Base-by-base conservation (phyloP, 805 yeast genomes). In the Komagataella pseudopastoris region DNA sequence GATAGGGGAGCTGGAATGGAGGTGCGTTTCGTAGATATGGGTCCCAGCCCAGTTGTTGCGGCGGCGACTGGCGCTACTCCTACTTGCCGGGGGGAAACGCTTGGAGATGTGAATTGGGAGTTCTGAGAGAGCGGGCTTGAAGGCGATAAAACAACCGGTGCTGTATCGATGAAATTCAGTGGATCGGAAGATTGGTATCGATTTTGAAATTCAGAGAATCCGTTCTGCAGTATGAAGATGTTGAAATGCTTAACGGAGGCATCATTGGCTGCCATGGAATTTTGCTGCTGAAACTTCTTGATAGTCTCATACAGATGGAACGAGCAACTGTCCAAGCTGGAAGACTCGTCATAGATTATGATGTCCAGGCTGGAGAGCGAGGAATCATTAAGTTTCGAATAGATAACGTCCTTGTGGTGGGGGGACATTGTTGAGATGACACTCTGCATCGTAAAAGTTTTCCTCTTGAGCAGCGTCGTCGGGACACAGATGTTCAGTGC, bases 401-500 rank as follows among this genome's bases (percentile, higher is more conserved):
- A 50, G 14, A 59, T 48, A 23, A 52, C 47, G 2, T 54, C 53
- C 3, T 54, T 53, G 2, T 55, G 53, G 1, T 67, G 57, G 24
- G 68, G 56, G 45, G 59, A 63, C 53, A 65, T 62, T 6, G 70
- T 59, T 43, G 64, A 62, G 23, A 72, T 52, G 20, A 72, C 63
- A 30, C 66, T 66, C 6, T 55, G 53, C 36, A 73, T 54, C 50
- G 59, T 63, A 50, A 66, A 68, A 30, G 69, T 63, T 45, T 59
- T 61, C 49, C 77, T 56, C 54, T 71, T 71, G 36, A 73, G 56
- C 23, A 73, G 62, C 1, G 77, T 73, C 2, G 75, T 65, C 8
- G 77, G 77, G 12, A 72, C 59, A 54, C 76, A 72, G 16, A 71
- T 58, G 54, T 71, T 71, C 53, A 67, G 55, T 18, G 77, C 58